These are phyloP conservation scores for Boletus smithii DNA, from an alignment of 1,284 basidiomycete genomes.

Conservation along the genomic window DNA sequence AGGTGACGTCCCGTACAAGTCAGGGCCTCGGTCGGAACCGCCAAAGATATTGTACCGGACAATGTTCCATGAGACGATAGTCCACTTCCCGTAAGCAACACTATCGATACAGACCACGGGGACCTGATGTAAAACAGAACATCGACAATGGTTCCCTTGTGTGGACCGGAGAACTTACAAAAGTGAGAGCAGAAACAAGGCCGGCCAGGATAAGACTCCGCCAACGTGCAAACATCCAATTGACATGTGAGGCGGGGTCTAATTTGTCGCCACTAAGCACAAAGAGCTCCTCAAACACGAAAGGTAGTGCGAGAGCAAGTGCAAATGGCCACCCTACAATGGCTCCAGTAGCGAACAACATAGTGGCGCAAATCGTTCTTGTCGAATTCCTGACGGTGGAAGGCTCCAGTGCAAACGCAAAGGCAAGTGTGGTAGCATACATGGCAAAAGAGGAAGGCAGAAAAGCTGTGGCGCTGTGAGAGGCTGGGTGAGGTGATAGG, in stretches of 20 bases:
- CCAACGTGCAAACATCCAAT: slow-evolving; percentile 65
- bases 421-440: slow-evolving; percentile 85
- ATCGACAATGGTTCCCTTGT: slow-evolving; percentile 2
- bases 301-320: slow-evolving; percentile 82
- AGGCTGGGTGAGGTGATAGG: background rate
- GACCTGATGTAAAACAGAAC: slow-evolving; percentile 47
- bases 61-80: slow-evolving; percentile 91
- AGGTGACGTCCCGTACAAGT: slow-evolving; percentile 92
- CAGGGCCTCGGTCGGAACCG: slow-evolving; percentile 74
- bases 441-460: slow-evolving; percentile 94
- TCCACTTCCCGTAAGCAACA: slow-evolving; percentile 78
- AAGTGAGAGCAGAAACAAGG: slow-evolving; percentile 55
- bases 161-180: slow-evolving; percentile 51
- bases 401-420: slow-evolving; percentile 73
- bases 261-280: slow-evolving; percentile 72
- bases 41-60: slow-evolving; percentile 91
- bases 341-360: slow-evolving; percentile 78
- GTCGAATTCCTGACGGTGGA: slow-evolving; percentile 52
- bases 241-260: slow-evolving; percentile 42
- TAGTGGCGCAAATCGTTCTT: slow-evolving; percentile 62
- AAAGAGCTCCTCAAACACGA: slow-evolving; percentile 89
- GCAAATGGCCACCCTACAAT: slow-evolving; percentile 97
- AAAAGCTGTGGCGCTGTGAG: slow-evolving; percentile 57
- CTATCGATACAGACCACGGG: slow-evolving; percentile 83
- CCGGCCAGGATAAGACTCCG: slow-evolving; percentile 59